Conservation (phyloP, 2,329 filamentous ascomycete genomes). For the Aspergillus eucalypticola region DNA sequence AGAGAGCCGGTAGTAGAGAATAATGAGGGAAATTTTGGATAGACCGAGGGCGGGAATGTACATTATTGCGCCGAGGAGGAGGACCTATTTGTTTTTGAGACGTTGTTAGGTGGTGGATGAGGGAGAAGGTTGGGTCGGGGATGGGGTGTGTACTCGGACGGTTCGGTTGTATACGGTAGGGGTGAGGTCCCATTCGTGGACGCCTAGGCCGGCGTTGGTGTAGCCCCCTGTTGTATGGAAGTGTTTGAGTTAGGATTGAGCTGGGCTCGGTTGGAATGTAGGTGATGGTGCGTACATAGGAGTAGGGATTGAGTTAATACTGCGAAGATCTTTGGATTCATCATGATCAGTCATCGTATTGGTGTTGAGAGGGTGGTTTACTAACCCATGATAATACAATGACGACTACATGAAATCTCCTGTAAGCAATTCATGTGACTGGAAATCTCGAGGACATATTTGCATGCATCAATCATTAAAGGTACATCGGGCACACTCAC, state of each 20-base stretch:
- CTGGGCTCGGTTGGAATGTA: neutral
- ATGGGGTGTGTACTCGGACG: neutral
- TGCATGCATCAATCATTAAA: too few relatives aligned
- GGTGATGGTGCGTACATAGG: neutral
- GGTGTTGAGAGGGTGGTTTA: neutral
- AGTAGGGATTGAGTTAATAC: neutral
- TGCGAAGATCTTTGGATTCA: neutral
- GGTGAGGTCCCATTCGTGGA: slow-evolving; percentile 5
- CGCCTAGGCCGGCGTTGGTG: neutral
- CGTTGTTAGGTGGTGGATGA: neutral
- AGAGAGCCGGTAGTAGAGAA: slow-evolving; percentile 7
- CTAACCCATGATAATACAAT: neutral
- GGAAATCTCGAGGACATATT: neutral
- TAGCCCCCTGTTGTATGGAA: neutral
- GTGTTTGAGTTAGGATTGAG: neutral
- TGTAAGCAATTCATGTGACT: neutral
- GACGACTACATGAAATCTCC: neutral
- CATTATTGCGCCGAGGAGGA: slow-evolving; percentile 1
- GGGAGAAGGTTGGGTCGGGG: too few relatives aligned
- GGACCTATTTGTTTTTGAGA: neutral
- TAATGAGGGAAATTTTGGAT: slow-evolving; percentile 7
- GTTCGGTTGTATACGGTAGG: neutral
- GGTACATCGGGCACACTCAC: neutral
- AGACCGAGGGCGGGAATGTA: slow-evolving; percentile 4
- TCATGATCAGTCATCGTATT: neutral